Base-by-base conservation (phyloP, 495 filamentous ascomycete genomes). In the Penicillium chermesinum region DNA sequence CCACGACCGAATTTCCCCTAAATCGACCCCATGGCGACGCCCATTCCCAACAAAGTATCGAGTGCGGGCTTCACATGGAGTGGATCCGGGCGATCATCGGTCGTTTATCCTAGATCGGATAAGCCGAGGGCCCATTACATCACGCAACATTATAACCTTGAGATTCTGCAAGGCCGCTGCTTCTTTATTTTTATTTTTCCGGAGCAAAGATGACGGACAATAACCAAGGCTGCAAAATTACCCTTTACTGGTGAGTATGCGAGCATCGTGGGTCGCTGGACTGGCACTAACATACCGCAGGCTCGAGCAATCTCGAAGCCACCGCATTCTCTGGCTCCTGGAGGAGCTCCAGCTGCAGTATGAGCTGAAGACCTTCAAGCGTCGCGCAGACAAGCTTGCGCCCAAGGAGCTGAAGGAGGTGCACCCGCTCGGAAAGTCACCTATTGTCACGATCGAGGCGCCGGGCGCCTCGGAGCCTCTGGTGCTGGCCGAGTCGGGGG, bases 281-380 rank as follows among this genome's bases (percentile, higher is more conserved):
- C 16, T 2, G 9, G 13, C n/a, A 16, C 49, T 35, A 52, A 46
- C 38, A 18, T 2, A 16, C 18, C 4, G 9, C 38, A 71, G 68
- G 68, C 66, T 72, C 33, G 65, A 70, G 36, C 54, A 72, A 57
- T 67, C 66, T 34, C 88, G 91, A 47, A 80, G 87, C 42, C 88
- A 95, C 51, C 83, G 89, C 38, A 86, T 95, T 52, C 73, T 91
- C 36, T 95, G 88, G 89, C 81, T 96, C 34, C 80, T 96, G 41
- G 86, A 93, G 65, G 89, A 93, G 53, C 81, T 93, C 44, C 71
- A 80, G n/a, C 44, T 95, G 20, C 68, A 82, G 39, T 96, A 91
- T 70, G 78, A 87, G 43, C 64, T 96, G 42, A 80, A 88, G 53
- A 78, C 78, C 39, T 93, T 82, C 77, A 81, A 85, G 51, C 85